Base-by-base conservation (phyloP, 73 alveolate species). In the Paramecium tetraurelia region DNA sequence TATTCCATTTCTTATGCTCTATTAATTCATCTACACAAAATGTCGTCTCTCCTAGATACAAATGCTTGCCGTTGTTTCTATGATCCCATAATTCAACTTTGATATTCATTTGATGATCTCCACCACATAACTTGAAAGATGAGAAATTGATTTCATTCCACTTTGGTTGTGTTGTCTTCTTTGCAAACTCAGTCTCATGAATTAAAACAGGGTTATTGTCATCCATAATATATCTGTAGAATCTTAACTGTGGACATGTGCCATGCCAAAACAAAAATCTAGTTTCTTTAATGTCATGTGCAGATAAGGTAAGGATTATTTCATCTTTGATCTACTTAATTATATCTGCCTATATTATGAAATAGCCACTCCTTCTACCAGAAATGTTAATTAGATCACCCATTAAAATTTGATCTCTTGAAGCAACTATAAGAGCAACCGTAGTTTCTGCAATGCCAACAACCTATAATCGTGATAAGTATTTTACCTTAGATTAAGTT, bases 371-470 rank as follows among this genome's bases (percentile, higher is more conserved):
- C 10, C 22, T 22, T 18, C 38, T 44, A 8, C 90, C 70, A 10
- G 29, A 18, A 20, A 40, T 11, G 24, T 0, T 80, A 5, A 46
- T 43, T 1, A 95, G 85, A 69, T 95, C 96, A 0, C 85, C 92
- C 21, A 85, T 59, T n/a, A 84, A 89, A 2, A 92, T 86, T 72
- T 70, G 16, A 48, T 86, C 80, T 76, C 87, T 93, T 2, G 97
- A 58, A 29, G 97, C 98, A 0, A 77, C 95, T 18, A 95, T 86
- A 9, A 58, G 43, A 14, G 97, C 96, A 5, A 95, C 48, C 8
- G 95, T 94, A 20, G 96, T 86, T 29, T 89, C 95, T 6, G 84
- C 84, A 11, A 38, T 70, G n/a, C 98, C 98, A 20, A 80, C 46
- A 44, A 80, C 5, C 90, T 80, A 8, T 2, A 20, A 44, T 44